These are phyloP conservation scores for Aspergillus versicolor DNA, from an alignment of 2,329 filamentous ascomycete genomes.

Conservation along the genomic window DNA sequence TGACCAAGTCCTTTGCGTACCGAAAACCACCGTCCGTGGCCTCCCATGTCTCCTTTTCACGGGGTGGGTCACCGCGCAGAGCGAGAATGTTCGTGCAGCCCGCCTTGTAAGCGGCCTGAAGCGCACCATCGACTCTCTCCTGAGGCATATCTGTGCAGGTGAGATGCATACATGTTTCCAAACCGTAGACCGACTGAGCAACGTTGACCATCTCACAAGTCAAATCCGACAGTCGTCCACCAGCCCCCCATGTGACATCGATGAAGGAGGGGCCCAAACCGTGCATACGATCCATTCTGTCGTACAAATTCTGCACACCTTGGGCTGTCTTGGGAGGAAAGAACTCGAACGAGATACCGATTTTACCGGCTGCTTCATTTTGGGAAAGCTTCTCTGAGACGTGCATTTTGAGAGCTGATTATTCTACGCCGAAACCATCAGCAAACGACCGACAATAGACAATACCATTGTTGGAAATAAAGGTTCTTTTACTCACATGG, in stretches of 20 bases:
- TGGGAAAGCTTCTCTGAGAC: constrained; percentile 88
- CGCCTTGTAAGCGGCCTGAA: constrained; percentile 84
- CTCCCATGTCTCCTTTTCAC: constrained; percentile 92
- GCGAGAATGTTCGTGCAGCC: constrained; percentile 98
- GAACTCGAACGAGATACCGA: constrained; percentile 98
- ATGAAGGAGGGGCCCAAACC: constrained; percentile 91
- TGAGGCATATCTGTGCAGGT: constrained; percentile 98
- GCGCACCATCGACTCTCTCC: constrained; percentile 84
- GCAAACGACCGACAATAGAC: not conserved
- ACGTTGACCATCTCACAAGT: constrained; percentile 98
- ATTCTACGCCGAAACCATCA: constrained; percentile 6
- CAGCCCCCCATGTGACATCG: constrained; percentile 97
- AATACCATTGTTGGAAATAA: not conserved
- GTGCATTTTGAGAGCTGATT: constrained; percentile 68
- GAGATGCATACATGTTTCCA: constrained; percentile 98
- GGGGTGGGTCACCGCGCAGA: constrained; percentile 85
- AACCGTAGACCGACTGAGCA: constrained; percentile 88
- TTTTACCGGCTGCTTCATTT: constrained; percentile 72
- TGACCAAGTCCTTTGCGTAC: constrained; percentile 88
- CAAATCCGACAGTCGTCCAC: constrained; percentile 83
- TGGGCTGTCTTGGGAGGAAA: constrained; percentile 89
- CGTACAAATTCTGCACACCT: constrained; percentile 98
- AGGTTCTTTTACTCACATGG: not conserved
- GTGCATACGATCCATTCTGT: constrained; percentile 99
- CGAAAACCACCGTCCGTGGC: constrained; percentile 82